Evolutionary conservation across 345 rosid species (phyloP).

Genomic region (Salix purpurea): DNA sequence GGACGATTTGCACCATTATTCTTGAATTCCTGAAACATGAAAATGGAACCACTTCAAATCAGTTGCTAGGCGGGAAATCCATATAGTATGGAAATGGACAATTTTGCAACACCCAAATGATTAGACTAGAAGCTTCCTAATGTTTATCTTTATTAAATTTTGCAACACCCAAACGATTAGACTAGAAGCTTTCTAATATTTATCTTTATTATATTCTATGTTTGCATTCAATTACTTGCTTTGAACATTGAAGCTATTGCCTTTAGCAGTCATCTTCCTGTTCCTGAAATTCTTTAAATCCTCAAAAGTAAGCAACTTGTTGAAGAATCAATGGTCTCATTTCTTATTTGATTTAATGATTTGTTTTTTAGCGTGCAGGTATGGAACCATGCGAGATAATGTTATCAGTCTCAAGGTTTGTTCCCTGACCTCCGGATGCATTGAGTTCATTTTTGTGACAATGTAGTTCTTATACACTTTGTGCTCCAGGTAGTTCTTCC

Average conservation of each 20-base stretch:
- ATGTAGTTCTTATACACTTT: slow-evolving; percentile 22
- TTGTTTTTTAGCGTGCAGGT: slow-evolving; percentile 69
- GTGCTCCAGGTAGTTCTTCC: slow-evolving; percentile 74
- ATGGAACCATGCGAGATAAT: slow-evolving; percentile 94
- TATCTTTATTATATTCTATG: background rate
- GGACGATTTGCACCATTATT: background rate
- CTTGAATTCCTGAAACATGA: background rate
- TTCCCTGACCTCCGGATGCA: slow-evolving; percentile 15
- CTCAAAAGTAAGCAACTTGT: background rate
- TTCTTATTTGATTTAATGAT: slow-evolving; percentile 34
- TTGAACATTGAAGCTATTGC: background rate
- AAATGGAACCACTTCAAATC: background rate
- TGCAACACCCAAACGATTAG: background rate
- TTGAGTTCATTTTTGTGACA: slow-evolving; percentile 6
- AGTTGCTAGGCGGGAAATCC: background rate
- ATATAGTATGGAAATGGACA: background rate
- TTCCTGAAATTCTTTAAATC: background rate
- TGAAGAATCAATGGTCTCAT: background rate
- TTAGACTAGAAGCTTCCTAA: background rate
- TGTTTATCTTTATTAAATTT: background rate
- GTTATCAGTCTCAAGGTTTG: slow-evolving; percentile 88
- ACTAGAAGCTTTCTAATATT: background rate
- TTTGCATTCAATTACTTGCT: background rate
- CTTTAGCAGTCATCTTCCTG: background rate
- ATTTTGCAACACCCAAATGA: background rate